Percentiles rank a stretch among this genome's conserved stretches.
These are phyloP conservation scores for Aspergillus saccharolyticus DNA, from an alignment of 495 filamentous ascomycete species.

Conservation along the genomic window DNA sequence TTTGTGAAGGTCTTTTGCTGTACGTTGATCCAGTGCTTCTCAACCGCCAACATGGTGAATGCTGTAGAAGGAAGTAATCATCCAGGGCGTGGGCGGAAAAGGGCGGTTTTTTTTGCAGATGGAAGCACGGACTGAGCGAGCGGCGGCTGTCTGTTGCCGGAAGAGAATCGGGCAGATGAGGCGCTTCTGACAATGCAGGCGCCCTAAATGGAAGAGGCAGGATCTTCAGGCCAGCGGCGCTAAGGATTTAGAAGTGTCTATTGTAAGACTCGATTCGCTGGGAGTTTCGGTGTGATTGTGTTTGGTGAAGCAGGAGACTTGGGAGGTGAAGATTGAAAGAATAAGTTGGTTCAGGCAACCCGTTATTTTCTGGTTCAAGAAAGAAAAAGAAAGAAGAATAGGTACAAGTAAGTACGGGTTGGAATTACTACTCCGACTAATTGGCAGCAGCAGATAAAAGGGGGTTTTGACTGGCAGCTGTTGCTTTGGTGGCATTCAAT, in stretches of 20 bases:
- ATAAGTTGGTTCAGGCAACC: not conserved
- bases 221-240: slow-evolving; percentile 14
- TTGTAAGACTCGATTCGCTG: not conserved
- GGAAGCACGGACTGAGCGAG: slow-evolving; percentile 5
- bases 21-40: slow-evolving; percentile 92
- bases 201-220: slow-evolving; percentile 12
- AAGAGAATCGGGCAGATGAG: not conserved
- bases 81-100: slow-evolving; percentile 30
- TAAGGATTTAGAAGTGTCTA: slow-evolving; percentile 9
- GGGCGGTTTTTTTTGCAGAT: not conserved
- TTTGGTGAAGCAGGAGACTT: not conserved
- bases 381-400: not conserved
- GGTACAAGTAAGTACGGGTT: too few species aligned
- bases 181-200: slow-evolving; percentile 3
- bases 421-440: not conserved
- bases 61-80: slow-evolving; percentile 22
- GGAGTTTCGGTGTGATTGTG: not conserved
- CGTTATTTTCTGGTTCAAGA: not conserved
- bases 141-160: slow-evolving; percentile 1
- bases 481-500: not conserved
- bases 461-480: not conserved
- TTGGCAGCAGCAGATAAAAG: not conserved
- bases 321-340: not conserved
- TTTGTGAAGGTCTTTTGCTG: slow-evolving; percentile 99
- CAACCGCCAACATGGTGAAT: slow-evolving; percentile 55